Evolutionary conservation across 495 filamentous ascomycete genomes (phyloP).

Genomic region (Tuber borchii): DNA sequence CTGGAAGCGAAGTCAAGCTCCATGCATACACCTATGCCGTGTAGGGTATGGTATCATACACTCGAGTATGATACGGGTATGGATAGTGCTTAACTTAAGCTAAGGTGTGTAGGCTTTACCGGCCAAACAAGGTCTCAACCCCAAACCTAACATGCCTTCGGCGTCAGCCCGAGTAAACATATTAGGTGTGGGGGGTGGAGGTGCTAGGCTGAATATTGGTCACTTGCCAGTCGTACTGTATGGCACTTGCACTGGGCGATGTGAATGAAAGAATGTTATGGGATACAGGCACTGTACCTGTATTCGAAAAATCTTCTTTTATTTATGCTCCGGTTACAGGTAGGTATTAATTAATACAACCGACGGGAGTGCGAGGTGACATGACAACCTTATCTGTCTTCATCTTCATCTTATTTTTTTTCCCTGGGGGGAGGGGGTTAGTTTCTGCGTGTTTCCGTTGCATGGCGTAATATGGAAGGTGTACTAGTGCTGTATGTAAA

Average conservation of each 20-base stretch:
- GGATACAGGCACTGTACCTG: not conserved
- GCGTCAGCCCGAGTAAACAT: not conserved
- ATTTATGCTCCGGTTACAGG: not conserved
- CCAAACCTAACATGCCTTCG: not conserved
- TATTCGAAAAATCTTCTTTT: not conserved
- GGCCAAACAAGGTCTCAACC: not conserved
- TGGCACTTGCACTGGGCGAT: not conserved
- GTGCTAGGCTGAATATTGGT: not conserved
- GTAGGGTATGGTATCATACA: not conserved
- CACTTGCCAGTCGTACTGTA: not conserved
- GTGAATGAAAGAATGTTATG: not conserved
- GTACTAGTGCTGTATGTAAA: not conserved
- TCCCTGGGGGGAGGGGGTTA: not conserved
- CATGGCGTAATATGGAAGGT: not conserved
- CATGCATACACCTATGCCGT: not conserved
- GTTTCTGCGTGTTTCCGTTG: not conserved
- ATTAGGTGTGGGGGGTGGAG: not conserved
- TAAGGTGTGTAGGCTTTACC: not conserved
- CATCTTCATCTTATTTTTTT: not conserved
- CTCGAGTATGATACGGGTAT: too few relatives aligned
- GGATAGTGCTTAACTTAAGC: not conserved
- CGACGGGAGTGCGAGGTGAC: constrained; percentile 2
- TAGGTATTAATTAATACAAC: not conserved
- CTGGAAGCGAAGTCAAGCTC: not conserved
- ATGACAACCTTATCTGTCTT: constrained; percentile 1